Base-by-base conservation (phyloP, 2,329 filamentous ascomycete genomes). In the Botrytis galanthina region DNA sequence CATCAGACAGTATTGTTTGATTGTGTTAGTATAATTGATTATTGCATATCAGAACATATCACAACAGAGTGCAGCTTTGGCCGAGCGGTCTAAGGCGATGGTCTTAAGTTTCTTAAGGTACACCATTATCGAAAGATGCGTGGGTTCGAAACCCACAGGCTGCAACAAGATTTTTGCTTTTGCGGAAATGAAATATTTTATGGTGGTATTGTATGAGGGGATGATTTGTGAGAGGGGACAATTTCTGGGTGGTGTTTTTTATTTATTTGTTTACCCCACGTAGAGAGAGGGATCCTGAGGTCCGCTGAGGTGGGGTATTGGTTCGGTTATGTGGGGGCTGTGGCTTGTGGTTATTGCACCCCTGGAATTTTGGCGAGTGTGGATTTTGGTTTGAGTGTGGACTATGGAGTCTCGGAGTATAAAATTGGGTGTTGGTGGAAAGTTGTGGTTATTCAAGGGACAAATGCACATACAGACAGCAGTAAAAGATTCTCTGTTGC, bases 71-170 rank as follows among this genome's bases (percentile, higher is more conserved):
- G 51, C 26, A 57, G 51, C 51, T 57, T 57, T 57, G 51, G 51
- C 51, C 51, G 51, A 57, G 51, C 51, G 51, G 66, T 69, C 66
- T 69, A 69, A 69, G 66, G 66, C 66, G 66, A 69, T 69, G 66
- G 66, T 69, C 39, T 69, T 69, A 69, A 69, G 66, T 44, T n/a
- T 18, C 22, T 14, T 12, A n/a, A 69, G 26, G 26, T 18, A 26
- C 66, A 69, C 66, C 66, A 69, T 69, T 69, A 69, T 69, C 66
- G 66, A 69, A 44, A 69, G 66, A 69, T 69, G 66, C 66, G 66
- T 57, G 66, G 66, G 66, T 69, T 69, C 66, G 66, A 69, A 69
- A 37, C 66, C 66, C 66, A 57, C 66, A 57, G 48, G 66, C 66
- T 32, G 37, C 66, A 69, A 4, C 2, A 0, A 0, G 1, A 35